These are phyloP conservation scores for Solanum paucissectum DNA, from an alignment of 257 asterid genomes.

Conservation along the genomic window DNA sequence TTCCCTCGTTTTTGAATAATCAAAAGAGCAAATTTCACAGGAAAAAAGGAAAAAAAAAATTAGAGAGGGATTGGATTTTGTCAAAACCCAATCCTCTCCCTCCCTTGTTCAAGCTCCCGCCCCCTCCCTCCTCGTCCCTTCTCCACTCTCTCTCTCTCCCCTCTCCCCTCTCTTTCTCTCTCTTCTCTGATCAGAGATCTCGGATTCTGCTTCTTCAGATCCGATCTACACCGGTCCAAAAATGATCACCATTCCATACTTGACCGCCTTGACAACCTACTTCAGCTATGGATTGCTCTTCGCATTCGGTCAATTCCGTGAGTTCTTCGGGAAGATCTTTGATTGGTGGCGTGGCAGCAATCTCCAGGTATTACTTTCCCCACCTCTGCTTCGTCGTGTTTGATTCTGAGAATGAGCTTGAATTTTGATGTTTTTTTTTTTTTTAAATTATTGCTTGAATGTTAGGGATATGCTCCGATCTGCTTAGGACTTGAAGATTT, in stretches of 20 bases:
- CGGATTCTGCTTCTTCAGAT: constrained; percentile 24
- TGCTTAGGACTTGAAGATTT: constrained; percentile 98
- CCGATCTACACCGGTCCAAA: constrained; percentile 21
- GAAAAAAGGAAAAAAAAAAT: neutral
- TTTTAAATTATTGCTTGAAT: neutral
- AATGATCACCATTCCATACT: constrained; percentile 85
- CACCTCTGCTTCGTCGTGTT: neutral
- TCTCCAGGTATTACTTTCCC: constrained; percentile 44
- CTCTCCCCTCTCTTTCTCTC: neutral
- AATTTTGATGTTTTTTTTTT: neutral
- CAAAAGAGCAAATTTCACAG: neutral
- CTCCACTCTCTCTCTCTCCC: neutral
- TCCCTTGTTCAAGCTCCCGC: neutral
- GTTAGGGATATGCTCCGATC: constrained; percentile 97
- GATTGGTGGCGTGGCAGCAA: constrained; percentile 70
- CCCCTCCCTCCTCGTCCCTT: neutral
- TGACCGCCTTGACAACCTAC: constrained; percentile 90
- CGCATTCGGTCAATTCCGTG: constrained; percentile 90
- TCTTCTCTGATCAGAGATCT: constrained; percentile 3
- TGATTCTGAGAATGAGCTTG: neutral
- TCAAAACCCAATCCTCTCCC: neutral
- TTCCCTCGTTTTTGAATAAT: neutral
- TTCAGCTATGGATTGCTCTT: constrained; percentile 97
- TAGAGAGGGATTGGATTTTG: neutral
- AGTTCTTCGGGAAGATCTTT: constrained; percentile 57